Evolutionary conservation across 805 yeast species (phyloP).

Genomic region (Hanseniaspora clermontiae): DNA sequence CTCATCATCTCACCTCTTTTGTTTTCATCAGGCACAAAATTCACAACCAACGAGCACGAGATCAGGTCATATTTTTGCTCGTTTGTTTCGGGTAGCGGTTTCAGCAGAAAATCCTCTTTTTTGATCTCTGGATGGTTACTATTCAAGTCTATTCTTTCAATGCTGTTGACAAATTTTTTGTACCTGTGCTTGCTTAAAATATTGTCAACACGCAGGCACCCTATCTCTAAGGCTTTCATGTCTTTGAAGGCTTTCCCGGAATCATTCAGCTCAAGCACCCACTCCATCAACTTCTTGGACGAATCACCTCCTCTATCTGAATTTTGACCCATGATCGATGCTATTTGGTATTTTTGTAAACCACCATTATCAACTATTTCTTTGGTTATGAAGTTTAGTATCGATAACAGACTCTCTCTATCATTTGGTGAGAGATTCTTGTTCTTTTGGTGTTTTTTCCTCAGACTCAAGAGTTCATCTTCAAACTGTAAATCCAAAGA

Average conservation of each 20-base stretch:
- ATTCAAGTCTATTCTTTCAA: constrained; percentile 63
- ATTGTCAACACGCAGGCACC: constrained; percentile 61
- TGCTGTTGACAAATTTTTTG: constrained; percentile 34
- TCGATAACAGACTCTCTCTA: constrained; percentile 10
- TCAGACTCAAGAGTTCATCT: constrained; percentile 5
- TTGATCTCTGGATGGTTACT: constrained; percentile 59
- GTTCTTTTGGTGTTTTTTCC: constrained; percentile 17
- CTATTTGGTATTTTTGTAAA: constrained; percentile 62
- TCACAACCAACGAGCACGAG: constrained; percentile 76
- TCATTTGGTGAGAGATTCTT: constrained; percentile 13
- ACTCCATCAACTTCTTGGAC: constrained; percentile 62
- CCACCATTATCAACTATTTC: constrained; percentile 65
- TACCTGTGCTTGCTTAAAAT: constrained; percentile 42
- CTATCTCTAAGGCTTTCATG: constrained; percentile 60
- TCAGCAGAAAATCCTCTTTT: constrained; percentile 74
- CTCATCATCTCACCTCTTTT: constrained; percentile 68
- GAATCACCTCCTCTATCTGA: constrained; percentile 80
- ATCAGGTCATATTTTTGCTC: constrained; percentile 47
- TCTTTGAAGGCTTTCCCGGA: neutral
- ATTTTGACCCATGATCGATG: constrained; percentile 77
- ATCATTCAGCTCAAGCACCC: constrained; percentile 39
- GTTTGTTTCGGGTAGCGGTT: constrained; percentile 41
- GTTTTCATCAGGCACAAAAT: constrained; percentile 65
- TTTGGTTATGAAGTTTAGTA: constrained; percentile 43
- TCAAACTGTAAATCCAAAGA: constrained; percentile 15